Base-by-base conservation (phyloP, 2,329 filamentous ascomycete genomes). In the Ophiostoma triangulosporum region DNA sequence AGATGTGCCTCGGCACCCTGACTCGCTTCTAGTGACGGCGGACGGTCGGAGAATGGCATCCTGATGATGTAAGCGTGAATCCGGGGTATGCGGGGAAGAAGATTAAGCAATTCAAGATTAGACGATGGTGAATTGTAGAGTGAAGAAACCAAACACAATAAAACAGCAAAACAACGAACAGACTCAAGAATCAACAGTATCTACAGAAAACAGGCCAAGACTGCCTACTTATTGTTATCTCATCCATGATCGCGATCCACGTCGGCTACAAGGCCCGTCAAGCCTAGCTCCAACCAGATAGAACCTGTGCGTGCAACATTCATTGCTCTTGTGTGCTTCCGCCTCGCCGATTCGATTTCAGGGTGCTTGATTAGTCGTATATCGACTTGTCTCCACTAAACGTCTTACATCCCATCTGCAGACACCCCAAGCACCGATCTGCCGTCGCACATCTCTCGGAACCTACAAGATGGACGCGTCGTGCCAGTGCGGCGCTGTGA, bases 401-500 rank as follows among this genome's bases (percentile, higher is more conserved):
- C n/a, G n/a, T n/a, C n/a, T n/a, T n/a, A n/a, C n/a, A n/a, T n/a
- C n/a, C n/a, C n/a, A n/a, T n/a, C n/a, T n/a, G n/a, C n/a, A n/a
- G n/a, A n/a, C n/a, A n/a, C n/a, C n/a, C n/a, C n/a, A n/a, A n/a
- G n/a, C n/a, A n/a, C n/a, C n/a, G n/a, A n/a, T n/a, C n/a, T n/a
- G n/a, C n/a, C n/a, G n/a, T n/a, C n/a, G n/a, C n/a, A n/a, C n/a
- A n/a, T n/a, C n/a, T n/a, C n/a, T n/a, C n/a, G n/a, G n/a, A n/a
- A n/a, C n/a, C n/a, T n/a, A n/a, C 29, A 35, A 12, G 27, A 82
- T 82, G 79, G 72, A 82, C 53, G 77, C 72, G 27, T 68, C 69
- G 51, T 86, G 83, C 63, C 80, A 85, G 64, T 88, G 84, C 69
- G 78, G 80, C 51, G 67, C 74, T 15, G 73, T 86, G 52, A 62